Base-by-base conservation (phyloP, 345 rosid species). In the Kandelia obovata region DNA sequence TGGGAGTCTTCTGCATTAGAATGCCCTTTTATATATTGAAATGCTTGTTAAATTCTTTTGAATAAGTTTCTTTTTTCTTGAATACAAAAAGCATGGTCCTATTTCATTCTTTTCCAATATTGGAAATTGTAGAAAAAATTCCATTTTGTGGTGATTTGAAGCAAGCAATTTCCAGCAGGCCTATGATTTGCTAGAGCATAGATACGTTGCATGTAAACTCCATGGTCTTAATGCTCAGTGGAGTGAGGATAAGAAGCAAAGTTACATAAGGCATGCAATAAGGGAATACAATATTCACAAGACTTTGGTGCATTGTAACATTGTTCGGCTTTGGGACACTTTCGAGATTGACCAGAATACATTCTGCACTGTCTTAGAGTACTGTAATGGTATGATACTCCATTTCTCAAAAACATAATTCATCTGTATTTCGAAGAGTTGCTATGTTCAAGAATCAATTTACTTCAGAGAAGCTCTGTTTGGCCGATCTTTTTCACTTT, bases 171-270 rank as follows among this genome's bases (percentile, higher is more conserved):
- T 88, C 85, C 82, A 61, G 86, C 98, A 96, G 98, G 99, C 98
- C 76, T 96, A 78, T 86, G 99, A 96, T 79, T 88, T 92, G 91
- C 87, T 88, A 71, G 96, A 90, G 71, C 94, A 96, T 76, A 86
- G 91, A 85, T 96, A 96, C 52, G 97, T 92, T 72, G 99, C 96
- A 32, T 96, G 99, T 80, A 96, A 92, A 85, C 97, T 92, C 76
- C 99, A 96, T 78, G 98, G 98, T 59, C 77, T 92, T 79, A 92
- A 96, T 83, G 96, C 92, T 73, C 99, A 90, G 75, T 96, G 99
- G 99, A 92, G 99, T 72, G 99, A 96, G 87, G 99, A 89, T 53
- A 96, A 96, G 90, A 96, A 96, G 79, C 96, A 89, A 87, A 96
- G 98, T 79, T 96, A 96, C 81, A 85, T 89, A 69, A 85, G 98